A percentile compares a stretch with the other conserved stretches of the same genome.
Conservation (phyloP, 805 yeast genomes). For the Lachancea waltii region DNA sequence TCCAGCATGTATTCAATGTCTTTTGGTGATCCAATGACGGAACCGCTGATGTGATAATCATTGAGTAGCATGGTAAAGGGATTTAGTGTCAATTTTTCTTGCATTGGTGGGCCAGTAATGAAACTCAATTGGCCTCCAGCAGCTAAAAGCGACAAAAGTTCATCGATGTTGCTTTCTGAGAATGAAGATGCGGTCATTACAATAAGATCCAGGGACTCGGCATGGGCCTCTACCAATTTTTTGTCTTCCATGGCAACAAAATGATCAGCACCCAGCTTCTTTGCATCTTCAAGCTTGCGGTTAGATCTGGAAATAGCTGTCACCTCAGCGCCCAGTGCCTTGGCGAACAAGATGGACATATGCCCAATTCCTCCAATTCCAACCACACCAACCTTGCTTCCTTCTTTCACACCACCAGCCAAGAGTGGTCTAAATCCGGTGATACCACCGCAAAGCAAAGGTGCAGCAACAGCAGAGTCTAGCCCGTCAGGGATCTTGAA, state of each 20-base stretch:
- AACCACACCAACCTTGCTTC: slow-evolving; percentile 37
- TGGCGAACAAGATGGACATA: slow-evolving; percentile 41
- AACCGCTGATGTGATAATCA: slow-evolving; percentile 18
- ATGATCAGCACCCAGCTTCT: slow-evolving; percentile 39
- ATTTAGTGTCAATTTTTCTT: slow-evolving; percentile 33
- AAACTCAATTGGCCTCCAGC: slow-evolving; percentile 53
- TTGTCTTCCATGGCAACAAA: slow-evolving; percentile 43
- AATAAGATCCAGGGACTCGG: slow-evolving; percentile 36
- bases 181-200: slow-evolving; percentile 42
- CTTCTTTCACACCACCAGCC: slow-evolving; percentile 24
- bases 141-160: slow-evolving; percentile 44
- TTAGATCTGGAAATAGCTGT: slow-evolving; percentile 41
- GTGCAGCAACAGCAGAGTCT: slow-evolving; percentile 41
- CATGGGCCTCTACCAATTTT: slow-evolving; percentile 31
- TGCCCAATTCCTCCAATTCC: slow-evolving; percentile 44
- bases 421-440: slow-evolving; percentile 46
- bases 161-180: slow-evolving; percentile 42
- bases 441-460: slow-evolving; percentile 52
- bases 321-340: slow-evolving; percentile 47
- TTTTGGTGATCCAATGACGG: slow-evolving; percentile 36
- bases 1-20: slow-evolving; percentile 44
- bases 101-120: slow-evolving; percentile 59
- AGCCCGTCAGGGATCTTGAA: slow-evolving; percentile 44
- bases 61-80: slow-evolving; percentile 31
- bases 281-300: slow-evolving; percentile 38